Percentiles rank a stretch among this genome's conserved stretches.
Conservation (phyloP, 1,284 basidiomycete species). For the Malassezia dermatis region DNA sequence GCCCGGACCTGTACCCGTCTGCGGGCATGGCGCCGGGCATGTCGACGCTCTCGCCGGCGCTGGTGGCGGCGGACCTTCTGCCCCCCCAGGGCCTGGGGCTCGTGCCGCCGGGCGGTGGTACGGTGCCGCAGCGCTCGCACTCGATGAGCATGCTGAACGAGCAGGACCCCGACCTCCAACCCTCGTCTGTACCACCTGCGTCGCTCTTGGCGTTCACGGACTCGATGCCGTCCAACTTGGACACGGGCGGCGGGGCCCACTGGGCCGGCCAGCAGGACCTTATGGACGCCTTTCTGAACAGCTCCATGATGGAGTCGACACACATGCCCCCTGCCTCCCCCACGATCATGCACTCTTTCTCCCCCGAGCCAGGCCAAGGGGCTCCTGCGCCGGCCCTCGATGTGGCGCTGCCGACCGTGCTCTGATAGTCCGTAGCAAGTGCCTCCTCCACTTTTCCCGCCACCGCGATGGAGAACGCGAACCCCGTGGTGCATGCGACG, state of each 20-base stretch:
- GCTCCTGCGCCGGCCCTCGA: background rate
- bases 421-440: background rate
- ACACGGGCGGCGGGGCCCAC: background rate
- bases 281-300: slow-evolving; percentile 15
- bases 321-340: background rate
- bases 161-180: background rate
- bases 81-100: background rate
- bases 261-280: slow-evolving; percentile 10
- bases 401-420: background rate
- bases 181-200: background rate
- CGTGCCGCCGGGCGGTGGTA: background rate
- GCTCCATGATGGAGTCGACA: slow-evolving; percentile 3
- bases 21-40: background rate
- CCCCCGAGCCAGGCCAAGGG: background rate
- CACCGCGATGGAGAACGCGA: slow-evolving; percentile 48
- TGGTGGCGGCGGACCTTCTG: background rate
- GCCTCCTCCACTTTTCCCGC: background rate
- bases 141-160: slow-evolving; percentile 13
- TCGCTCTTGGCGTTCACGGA: slow-evolving; percentile 4
- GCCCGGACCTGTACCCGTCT: background rate
- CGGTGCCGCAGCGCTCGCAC: slow-evolving; percentile 6
- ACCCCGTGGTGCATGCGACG: slow-evolving; percentile 47
- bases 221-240: slow-evolving; percentile 1
- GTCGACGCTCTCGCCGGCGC: slow-evolving; percentile 2
- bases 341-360: background rate